Conservation (phyloP, 2,329 filamentous ascomycete genomes). For the Colletotrichum liaoningense region DNA sequence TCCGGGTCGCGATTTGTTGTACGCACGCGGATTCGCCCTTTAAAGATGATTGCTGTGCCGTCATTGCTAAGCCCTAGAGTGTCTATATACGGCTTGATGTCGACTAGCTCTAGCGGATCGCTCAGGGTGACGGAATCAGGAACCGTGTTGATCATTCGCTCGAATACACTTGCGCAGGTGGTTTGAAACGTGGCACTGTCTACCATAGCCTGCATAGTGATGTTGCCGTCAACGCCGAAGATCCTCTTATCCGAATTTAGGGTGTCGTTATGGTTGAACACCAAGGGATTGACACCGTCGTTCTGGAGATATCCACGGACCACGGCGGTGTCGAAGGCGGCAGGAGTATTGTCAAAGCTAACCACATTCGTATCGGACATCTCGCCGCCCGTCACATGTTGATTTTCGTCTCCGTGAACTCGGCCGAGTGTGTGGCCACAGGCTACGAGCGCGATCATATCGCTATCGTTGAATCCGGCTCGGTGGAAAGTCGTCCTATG, state of each 20-base stretch:
- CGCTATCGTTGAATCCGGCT: constrained; percentile 45
- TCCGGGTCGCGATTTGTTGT: too few relatives aligned
- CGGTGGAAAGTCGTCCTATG: constrained; percentile 43
- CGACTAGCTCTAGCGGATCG: constrained; percentile 42
- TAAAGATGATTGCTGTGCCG: constrained; percentile 14
- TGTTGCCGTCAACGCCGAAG: constrained; percentile 56
- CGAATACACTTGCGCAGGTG: constrained; percentile 44
- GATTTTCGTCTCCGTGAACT: constrained; percentile 56
- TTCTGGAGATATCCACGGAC: constrained; percentile 56
- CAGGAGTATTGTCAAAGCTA: constrained; percentile 50
- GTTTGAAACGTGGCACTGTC: constrained; percentile 45
- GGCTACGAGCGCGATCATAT: constrained; percentile 50
- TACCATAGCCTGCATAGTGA: constrained; percentile 54
- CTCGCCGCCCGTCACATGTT: constrained; percentile 44
- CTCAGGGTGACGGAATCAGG: constrained; percentile 43
- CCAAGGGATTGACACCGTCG: constrained; percentile 54
- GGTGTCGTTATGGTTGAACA: constrained; percentile 50
- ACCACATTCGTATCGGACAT: constrained; percentile 44
- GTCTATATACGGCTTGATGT: constrained; percentile 47
- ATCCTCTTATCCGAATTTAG: constrained; percentile 55
- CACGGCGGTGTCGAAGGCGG: constrained; percentile 58
- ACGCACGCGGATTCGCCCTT: too few relatives aligned
- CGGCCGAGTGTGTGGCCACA: constrained; percentile 52
- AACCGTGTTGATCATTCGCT: constrained; percentile 49
- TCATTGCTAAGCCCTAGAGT: constrained; percentile 41